Evolutionary conservation across 441 rosid genomes (phyloP).

Genomic region (Brassica balearica): DNA sequence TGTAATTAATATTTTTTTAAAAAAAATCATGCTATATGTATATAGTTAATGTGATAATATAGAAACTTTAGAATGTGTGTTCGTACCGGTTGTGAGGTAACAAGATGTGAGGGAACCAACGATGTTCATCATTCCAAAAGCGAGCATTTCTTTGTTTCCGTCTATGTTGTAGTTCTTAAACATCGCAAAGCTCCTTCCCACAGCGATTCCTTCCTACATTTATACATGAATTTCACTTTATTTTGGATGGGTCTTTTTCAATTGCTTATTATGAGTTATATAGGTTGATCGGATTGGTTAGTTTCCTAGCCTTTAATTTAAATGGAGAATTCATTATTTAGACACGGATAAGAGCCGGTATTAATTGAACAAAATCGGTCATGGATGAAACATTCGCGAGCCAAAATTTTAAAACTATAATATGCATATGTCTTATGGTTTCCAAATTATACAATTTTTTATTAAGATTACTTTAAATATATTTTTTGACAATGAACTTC

Average conservation of each 20-base stretch:
- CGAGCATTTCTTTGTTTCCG: conserved; percentile 98
- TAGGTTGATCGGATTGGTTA: not conserved
- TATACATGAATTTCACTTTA: not conserved
- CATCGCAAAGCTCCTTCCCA: conserved; percentile 95
- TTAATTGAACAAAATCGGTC: not conserved
- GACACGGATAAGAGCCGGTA: not conserved
- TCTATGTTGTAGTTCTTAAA: conserved; percentile 95
- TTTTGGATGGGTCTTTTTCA: not conserved
- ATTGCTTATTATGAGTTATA: conserved; percentile 1
- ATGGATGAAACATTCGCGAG: not conserved
- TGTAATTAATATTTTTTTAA: no score
- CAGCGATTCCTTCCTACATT: conserved; percentile 94
- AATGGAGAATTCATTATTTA: not conserved
- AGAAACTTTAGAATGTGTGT: not conserved
- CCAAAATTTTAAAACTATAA: not conserved
- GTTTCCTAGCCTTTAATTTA: not conserved
- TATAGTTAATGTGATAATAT: not conserved
- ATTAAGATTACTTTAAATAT: not conserved
- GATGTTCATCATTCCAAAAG: conserved; percentile 92
- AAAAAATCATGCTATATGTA: no score
- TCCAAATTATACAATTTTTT: not conserved
- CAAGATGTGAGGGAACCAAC: conserved; percentile 94
- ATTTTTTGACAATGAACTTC: no score
- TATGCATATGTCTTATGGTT: not conserved
- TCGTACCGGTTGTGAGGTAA: conserved; percentile 86